Evolutionary conservation across 768 basidiomycete genomes (phyloP).

Genomic region (Kwoniella newhampshirensis): DNA sequence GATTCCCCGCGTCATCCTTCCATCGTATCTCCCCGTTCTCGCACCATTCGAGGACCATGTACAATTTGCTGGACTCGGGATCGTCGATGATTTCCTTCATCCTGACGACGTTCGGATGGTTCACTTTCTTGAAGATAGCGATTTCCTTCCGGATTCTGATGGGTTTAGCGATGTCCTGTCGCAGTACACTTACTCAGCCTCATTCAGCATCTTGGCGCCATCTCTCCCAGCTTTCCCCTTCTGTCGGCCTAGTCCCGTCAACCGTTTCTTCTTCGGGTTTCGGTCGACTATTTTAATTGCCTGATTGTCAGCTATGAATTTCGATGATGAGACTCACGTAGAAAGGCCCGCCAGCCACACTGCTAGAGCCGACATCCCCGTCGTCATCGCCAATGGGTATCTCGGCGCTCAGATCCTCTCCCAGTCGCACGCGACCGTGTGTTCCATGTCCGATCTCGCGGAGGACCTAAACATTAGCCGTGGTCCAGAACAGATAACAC

Average conservation of each 20-base stretch:
- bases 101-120: conserved; percentile 83
- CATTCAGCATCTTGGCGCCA: conserved; percentile 40
- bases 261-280: conserved; percentile 66
- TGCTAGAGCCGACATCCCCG: conserved; percentile 15
- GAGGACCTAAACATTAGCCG: conserved; percentile 56
- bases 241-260: conserved; percentile 67
- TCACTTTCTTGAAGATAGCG: conserved; percentile 96
- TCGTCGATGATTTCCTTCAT: conserved; percentile 95
- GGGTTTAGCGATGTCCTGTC: neutral
- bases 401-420: conserved; percentile 57
- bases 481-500: neutral
- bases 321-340: conserved; percentile 18
- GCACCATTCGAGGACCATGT: conserved; percentile 96
- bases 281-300: conserved; percentile 57
- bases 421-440: conserved; percentile 84
- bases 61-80: conserved; percentile 78
- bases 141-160: conserved; percentile 84
- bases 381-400: conserved; percentile 14
- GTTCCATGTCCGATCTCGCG: conserved; percentile 79
- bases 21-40: conserved; percentile 93
- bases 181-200: conserved; percentile 33
- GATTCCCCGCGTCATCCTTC: conserved; percentile 65
- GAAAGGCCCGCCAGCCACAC: conserved; percentile 25
- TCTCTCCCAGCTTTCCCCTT: conserved; percentile 55
- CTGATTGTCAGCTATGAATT: conserved; percentile 16